Base-by-base conservation (phyloP, 306 rosid genomes). In the Delonix regia region DNA sequence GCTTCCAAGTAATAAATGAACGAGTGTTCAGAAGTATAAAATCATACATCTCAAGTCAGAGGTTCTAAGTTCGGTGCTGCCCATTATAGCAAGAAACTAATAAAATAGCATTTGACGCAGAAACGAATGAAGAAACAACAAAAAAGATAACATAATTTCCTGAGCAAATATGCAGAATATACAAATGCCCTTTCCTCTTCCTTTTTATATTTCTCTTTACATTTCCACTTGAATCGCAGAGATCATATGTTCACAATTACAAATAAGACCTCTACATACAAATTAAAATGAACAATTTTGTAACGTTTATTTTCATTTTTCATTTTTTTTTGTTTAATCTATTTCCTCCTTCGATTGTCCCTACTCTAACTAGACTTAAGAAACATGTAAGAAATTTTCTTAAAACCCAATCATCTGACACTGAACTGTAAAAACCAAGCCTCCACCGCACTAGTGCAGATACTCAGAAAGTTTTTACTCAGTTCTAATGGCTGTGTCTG, bases 241-340 rank as follows among this genome's bases (percentile, higher is more conserved):
- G 96, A 92, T 87, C 95, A 80, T 25, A 73, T 90, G 96, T 86
- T 85, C 84, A 90, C 97, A 90, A 83, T 95, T 79, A 70, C 86
- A 83, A 80, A 88, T 83, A 78, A 66, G 91, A 88, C 82, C 93
- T 87, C 90, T 48, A 89, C 87, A 75, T 89, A 73, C 77, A 64
- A 64, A 19, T 36, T 38, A 11, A 14, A 84, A 84, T 86, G 73
- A 85, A 83, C 60, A 69, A 86, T 69, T 85, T 65, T 79, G 82
- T 82, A 52, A 77, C 80, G 33, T 85, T 56, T 57, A 14, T 76
- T 81, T 78, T 62, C 57, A 0, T 64, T 64, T 28, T 6, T 15
- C n/a, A 28, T 51, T 39, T 27, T n/a, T 16, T n/a, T n/a, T n/a
- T n/a, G n/a, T n/a, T n/a, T n/a, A n/a, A n/a, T 38, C 44, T 33